Evolutionary conservation across 192 early-diverging fungal genomes (phyloP), one percentile per base, ranked within the genome.

Genomic region (Umbelopsis ramanniana): DNA sequence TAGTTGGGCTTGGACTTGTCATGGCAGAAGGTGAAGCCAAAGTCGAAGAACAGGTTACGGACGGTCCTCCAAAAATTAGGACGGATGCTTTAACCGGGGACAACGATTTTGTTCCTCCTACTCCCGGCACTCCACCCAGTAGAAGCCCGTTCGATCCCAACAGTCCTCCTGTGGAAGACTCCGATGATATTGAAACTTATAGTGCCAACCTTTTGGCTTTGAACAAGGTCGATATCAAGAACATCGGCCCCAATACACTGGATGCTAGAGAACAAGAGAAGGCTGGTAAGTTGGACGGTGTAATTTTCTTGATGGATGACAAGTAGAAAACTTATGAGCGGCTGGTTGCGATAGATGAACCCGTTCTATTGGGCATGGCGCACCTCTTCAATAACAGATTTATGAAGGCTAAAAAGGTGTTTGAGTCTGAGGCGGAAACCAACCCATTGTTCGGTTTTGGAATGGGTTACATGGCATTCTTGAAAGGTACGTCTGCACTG

Each of bases 381-480:
- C 67, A 68, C 46, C 67, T 68, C 19, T 68, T 68, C 67, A 68
- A 68, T 10, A 68, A 68, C 10, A 68, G 46, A 29, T 68, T 68
- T 11, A 68, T 68, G 67, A 68, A 68, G 14, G 67, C 67, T 15
- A 68, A 68, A 26, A 26, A 46, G 15, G 23, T 68, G 9, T 68
- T 68, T 48, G 67, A 68, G 21, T 68, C 67, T 2, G 11, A 68
- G 22, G 67, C 67, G n/a, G 57, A 63, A 15, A 37, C 67, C 37
- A 17, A 68, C 46, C 67, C 67, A 22, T 48, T 68, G 40, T 68
- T 48, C 22, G 67, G 45, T 19, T 66, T 53, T 24, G 50, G 21
- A 24, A 55, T 74, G 24, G 50, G 72, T 6, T 74, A 66, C 48
- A 74, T 74, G 72, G 72, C 72, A 2, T 74, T 74, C 23, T 22